These are phyloP conservation scores for Cocos nucifera DNA, from an alignment of 176 grass and related monocot species.

Conservation along the genomic window DNA sequence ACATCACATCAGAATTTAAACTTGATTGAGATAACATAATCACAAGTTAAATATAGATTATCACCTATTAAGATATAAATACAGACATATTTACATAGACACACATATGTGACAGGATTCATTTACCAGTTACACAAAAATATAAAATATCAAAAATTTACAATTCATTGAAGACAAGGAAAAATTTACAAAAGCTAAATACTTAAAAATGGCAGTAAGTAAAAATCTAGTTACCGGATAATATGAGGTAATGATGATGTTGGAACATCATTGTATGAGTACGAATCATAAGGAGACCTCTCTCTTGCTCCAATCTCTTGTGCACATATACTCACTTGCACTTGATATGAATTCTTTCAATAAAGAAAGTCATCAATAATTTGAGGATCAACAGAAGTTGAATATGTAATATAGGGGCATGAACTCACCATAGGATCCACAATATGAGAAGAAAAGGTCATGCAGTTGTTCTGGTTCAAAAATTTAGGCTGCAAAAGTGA, in stretches of 20 bases:
- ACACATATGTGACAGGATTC: too few relatives aligned
- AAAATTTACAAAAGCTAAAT: conserved; percentile 21
- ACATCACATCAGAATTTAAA: too few relatives aligned
- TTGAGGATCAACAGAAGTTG: conserved; percentile 21
- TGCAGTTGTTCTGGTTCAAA: conserved; percentile 40
- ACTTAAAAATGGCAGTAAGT: not conserved
- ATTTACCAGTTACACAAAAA: not conserved
- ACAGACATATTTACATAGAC: too few relatives aligned
- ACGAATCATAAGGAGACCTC: conserved; percentile 51
- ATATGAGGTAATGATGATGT: conserved; percentile 53
- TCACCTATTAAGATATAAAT: too few relatives aligned
- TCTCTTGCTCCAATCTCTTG: conserved; percentile 55
- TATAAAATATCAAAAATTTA: not conserved
- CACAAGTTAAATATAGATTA: too few relatives aligned
- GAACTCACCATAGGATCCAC: conserved; percentile 46
- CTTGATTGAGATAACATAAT: too few relatives aligned
- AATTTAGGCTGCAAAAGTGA: conserved; percentile 39
- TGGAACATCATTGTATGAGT: conserved; percentile 55
- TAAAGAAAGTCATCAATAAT: conserved; percentile 23
- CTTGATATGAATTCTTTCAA: conserved; percentile 51
- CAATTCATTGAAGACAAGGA: not conserved
- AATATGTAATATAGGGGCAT: conserved; percentile 1
- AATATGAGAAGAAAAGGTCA: conserved; percentile 62
- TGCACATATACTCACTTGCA: conserved; percentile 54
- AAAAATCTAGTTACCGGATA: conserved; percentile 41